Conservation (phyloP, 2,329 filamentous ascomycete genomes). For the Arthrobotrys pseudoclavata region DNA sequence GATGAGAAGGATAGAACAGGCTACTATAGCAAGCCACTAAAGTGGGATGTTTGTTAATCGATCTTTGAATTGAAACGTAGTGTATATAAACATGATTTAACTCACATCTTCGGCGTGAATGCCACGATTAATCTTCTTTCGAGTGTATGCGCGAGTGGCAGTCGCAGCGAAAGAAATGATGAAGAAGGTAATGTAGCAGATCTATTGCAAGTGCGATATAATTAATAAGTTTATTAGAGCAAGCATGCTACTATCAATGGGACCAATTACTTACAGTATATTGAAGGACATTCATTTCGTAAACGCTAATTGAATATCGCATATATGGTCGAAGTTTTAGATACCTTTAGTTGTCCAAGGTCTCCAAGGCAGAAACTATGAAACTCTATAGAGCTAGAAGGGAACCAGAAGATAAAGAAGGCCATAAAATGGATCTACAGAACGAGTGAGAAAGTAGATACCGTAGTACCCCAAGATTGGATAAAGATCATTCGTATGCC, state of each 20-base stretch:
- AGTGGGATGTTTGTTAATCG: not conserved
- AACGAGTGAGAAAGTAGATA: not conserved
- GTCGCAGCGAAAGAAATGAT: slow-evolving; percentile 43
- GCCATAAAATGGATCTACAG: not conserved
- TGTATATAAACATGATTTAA: not conserved
- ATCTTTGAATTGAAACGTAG: too few species aligned
- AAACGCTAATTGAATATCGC: not conserved
- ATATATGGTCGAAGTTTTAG: not conserved
- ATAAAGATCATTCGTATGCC: not conserved
- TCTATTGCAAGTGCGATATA: slow-evolving; percentile 9
- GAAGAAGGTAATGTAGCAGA: slow-evolving; percentile 41
- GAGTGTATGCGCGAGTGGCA: slow-evolving; percentile 41
- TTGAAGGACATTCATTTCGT: slow-evolving; percentile 44
- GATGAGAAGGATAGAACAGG: slow-evolving; percentile 30
- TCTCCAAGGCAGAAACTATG: not conserved
- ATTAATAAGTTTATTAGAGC: not conserved
- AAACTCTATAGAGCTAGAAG: not conserved
- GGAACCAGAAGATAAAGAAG: not conserved
- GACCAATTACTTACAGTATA: slow-evolving; percentile 30
- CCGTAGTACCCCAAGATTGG: not conserved
- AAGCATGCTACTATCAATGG: not conserved
- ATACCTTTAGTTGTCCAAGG: not conserved
- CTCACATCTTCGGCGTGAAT: slow-evolving; percentile 57
- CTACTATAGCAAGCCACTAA: slow-evolving; percentile 46
- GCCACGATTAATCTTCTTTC: slow-evolving; percentile 49